A percentile compares a stretch with the other conserved stretches of the same genome.
Conservation (phyloP, 1,284 basidiomycete genomes). For the Abortiporus biennis region DNA sequence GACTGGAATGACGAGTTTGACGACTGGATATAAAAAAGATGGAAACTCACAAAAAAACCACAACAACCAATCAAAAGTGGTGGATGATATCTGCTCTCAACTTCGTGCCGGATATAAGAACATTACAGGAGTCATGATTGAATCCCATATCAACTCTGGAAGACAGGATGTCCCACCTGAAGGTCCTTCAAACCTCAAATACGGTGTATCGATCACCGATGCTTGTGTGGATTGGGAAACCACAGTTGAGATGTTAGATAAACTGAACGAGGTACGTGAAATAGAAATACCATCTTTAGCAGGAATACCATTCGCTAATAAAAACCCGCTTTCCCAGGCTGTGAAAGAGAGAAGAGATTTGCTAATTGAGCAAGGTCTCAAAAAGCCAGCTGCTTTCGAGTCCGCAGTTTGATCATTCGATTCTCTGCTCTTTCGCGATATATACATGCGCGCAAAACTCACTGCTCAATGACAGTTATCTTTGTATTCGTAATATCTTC, state of each 20-base stretch:
- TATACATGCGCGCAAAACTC: too few species aligned
- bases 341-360: conserved; percentile 29
- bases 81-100: conserved; percentile 75
- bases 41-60: conserved; percentile 94
- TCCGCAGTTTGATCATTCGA: too few species aligned
- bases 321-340: conserved; percentile 18
- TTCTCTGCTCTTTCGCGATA: too few species aligned
- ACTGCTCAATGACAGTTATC: too few species aligned
- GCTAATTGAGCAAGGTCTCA: conserved; percentile 29
- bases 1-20: conserved; percentile 7
- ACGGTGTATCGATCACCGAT: conserved; percentile 88
- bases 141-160: conserved; percentile 87
- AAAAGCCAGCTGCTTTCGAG: conserved; percentile 19
- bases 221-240: conserved; percentile 91
- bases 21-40: too few species aligned
- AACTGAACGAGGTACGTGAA: conserved; percentile 54
- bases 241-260: conserved; percentile 74
- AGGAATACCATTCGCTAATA: not conserved
- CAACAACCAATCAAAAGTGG: conserved; percentile 82
- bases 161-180: conserved; percentile 76
- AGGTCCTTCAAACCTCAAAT: conserved; percentile 60
- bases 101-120: conserved; percentile 69
- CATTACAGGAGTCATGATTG: conserved; percentile 96
- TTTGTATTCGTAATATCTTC: too few species aligned
- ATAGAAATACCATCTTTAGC: not conserved